phyloP scores from a whole-genome alignment of 2,329 filamentous ascomycete species.

The Ophiocordyceps sinensis region DNA sequence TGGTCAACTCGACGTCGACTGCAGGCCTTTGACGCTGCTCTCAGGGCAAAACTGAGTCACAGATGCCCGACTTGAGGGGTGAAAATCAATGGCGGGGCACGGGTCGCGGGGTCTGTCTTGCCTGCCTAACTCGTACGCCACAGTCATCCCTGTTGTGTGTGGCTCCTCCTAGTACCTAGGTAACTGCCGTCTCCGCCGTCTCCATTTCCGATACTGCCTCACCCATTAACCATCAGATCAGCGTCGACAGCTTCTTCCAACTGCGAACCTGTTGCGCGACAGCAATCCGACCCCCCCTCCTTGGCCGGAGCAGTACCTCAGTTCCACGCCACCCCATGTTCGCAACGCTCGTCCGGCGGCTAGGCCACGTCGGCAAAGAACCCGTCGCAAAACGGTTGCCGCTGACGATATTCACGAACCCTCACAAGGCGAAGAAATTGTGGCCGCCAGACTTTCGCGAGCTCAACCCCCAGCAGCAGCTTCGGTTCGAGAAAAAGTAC shows the following conservation, averaged over 20 bases:
- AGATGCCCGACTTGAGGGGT: conserved; percentile 15
- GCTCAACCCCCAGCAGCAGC: conserved; percentile 57
- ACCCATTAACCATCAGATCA: no score
- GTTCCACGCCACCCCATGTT: conserved; percentile 15
- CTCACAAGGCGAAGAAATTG: conserved; percentile 51
- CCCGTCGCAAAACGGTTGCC: conserved; percentile 12
- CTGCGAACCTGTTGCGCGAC: no score
- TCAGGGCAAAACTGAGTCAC: conserved; percentile 18
- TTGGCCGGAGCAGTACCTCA: background rate
- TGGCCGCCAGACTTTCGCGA: conserved; percentile 68
- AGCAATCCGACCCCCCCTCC: no score
- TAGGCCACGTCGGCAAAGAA: conserved; percentile 16
- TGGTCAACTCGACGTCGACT: background rate
- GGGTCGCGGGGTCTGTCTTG: no score
- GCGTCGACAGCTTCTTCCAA: no score
- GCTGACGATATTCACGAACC: conserved; percentile 29
- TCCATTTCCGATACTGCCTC: no score
- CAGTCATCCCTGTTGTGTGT: no score
- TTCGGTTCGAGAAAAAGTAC: conserved; percentile 66
- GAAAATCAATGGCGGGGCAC: conserved; percentile 20
- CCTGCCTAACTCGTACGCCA: no score
- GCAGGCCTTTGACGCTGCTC: conserved; percentile 2
- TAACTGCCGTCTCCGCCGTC: no score
- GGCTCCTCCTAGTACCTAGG: no score
- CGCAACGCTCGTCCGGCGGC: conserved; percentile 17